Percentiles rank a stretch among this genome's conserved stretches.
Evolutionary conservation across 257 asterid genomes (phyloP).

Genomic region (Voacanga thouarsii): DNA sequence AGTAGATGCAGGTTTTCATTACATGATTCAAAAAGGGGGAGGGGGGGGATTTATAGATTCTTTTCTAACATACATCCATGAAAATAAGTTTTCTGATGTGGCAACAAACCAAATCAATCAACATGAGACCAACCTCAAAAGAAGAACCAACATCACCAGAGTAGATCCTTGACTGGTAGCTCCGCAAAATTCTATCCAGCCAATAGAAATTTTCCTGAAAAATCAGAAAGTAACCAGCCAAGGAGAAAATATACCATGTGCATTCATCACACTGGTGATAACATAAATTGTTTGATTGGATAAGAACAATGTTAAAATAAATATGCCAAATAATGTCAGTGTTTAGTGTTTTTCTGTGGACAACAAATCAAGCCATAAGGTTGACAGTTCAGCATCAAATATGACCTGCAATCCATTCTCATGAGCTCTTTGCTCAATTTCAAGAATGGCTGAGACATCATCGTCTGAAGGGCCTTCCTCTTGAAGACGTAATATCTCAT

Average conservation of each 20-base stretch:
- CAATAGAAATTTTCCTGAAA: constrained; percentile 83
- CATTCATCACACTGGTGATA: no score
- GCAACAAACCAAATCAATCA: not conserved
- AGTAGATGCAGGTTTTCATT: not conserved
- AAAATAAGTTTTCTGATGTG: not conserved
- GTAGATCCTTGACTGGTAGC: constrained; percentile 90
- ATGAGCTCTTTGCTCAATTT: constrained; percentile 94
- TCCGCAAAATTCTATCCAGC: constrained; percentile 83
- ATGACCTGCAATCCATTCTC: constrained; percentile 91
- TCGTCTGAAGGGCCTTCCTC: constrained; percentile 73
- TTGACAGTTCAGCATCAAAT: constrained; percentile 15
- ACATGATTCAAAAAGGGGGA: not conserved
- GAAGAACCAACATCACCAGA: constrained; percentile 76
- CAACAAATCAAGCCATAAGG: not conserved
- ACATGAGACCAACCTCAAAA: constrained; percentile 49
- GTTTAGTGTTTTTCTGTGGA: not conserved
- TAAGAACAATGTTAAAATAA: not conserved
- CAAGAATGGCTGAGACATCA: constrained; percentile 68
- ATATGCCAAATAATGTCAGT: not conserved
- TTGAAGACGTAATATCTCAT: constrained; percentile 80
- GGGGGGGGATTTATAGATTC: not conserved
- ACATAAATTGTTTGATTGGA: not conserved
- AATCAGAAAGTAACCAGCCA: constrained; percentile 25
- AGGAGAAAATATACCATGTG: constrained; percentile 1
- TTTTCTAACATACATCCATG: not conserved